Conservation (phyloP, 257 asterid genomes). For the Nicotiana knightiana region DNA sequence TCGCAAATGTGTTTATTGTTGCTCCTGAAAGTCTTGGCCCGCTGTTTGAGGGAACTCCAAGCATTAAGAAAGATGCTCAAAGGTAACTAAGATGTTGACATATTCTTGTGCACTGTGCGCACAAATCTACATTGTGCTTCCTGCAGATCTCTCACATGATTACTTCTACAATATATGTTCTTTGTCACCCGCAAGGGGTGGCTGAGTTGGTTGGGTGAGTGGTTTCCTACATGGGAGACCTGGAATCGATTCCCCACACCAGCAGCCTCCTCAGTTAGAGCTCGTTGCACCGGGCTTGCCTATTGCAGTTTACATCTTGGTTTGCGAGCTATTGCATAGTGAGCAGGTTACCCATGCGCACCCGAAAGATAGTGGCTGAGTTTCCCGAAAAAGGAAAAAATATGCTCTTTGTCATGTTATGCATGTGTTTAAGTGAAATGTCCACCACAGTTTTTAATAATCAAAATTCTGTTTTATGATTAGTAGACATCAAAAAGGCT, state of each 20-base stretch:
- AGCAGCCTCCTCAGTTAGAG: too few relatives aligned
- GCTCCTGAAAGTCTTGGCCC: slow-evolving; percentile 95
- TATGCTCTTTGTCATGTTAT: neutral
- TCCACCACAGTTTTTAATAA: neutral
- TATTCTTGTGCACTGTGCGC: neutral
- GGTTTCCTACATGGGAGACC: too few relatives aligned
- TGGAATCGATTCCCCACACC: too few relatives aligned
- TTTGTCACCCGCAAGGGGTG: neutral
- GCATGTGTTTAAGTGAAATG: neutral
- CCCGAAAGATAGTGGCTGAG: too few relatives aligned
- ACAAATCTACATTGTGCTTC: neutral
- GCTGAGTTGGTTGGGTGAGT: too few relatives aligned
- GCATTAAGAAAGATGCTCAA: slow-evolving; percentile 95
- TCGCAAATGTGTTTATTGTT: slow-evolving; percentile 53
- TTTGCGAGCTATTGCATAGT: too few relatives aligned
- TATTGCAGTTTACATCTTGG: too few relatives aligned
- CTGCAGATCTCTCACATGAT: neutral
- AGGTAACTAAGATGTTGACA: slow-evolving; percentile 38
- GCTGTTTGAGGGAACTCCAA: slow-evolving; percentile 93
- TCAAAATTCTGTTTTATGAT: neutral
- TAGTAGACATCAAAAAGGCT: neutral
- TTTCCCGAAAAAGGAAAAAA: too few relatives aligned
- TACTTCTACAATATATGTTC: neutral
- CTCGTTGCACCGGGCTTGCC: too few relatives aligned
- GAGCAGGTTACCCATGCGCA: too few relatives aligned